These are phyloP conservation scores for Tremella fuciformis DNA, from an alignment of 768 basidiomycete genomes.

Conservation along the genomic window DNA sequence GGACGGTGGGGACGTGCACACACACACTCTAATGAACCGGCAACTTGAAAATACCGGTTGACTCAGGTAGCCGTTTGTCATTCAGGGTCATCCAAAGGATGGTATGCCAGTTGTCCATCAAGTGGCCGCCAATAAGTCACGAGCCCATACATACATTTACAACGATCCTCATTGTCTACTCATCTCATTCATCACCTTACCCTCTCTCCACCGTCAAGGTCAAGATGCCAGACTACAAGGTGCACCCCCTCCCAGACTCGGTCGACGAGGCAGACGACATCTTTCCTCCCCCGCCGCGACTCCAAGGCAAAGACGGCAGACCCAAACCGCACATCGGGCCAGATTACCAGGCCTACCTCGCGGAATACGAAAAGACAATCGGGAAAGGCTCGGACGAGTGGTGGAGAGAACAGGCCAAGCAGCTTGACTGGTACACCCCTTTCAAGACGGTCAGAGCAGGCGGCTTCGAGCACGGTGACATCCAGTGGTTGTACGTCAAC, in stretches of 20 bases:
- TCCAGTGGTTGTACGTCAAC: conserved; percentile 71
- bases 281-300: conserved; percentile 74
- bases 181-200: neutral
- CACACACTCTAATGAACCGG: too few species aligned
- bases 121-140: too few species aligned
- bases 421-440: conserved; percentile 82
- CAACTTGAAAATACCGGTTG: too few species aligned
- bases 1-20: too few species aligned
- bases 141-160: too few species aligned
- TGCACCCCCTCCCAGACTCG: conserved; percentile 38
- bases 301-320: conserved; percentile 58
- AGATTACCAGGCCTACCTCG: conserved; percentile 68
- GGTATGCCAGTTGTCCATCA: too few species aligned
- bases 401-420: conserved; percentile 77
- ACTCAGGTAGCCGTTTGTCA: too few species aligned
- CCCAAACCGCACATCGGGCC: conserved; percentile 78
- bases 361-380: conserved; percentile 66
- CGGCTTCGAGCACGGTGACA: conserved; percentile 76
- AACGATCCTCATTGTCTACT: neutral
- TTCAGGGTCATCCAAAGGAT: too few species aligned
- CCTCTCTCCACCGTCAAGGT: neutral
- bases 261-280: conserved; percentile 40
- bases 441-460: conserved; percentile 85
- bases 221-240: conserved; percentile 18
- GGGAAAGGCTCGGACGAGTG: conserved; percentile 76